phyloP scores from a whole-genome alignment of 2,329 filamentous ascomycete genomes.

The Cladorrhinum sp. region DNA sequence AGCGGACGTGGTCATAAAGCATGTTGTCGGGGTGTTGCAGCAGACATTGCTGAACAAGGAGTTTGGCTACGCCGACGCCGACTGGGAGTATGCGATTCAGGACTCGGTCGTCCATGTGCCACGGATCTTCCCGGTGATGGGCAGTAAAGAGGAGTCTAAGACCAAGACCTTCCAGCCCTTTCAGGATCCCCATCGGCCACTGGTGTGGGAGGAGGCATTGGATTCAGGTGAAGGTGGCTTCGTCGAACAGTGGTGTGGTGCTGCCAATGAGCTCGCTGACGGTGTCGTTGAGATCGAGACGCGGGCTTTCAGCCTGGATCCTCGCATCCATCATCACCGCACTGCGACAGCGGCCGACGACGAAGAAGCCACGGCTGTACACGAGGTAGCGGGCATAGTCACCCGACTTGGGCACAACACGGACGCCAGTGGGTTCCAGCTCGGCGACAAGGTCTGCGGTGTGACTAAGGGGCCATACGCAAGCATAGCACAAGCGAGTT shows the following conservation, averaged over 20 bases:
- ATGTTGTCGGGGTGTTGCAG: slow-evolving; percentile 17
- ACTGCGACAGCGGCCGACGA: not conserved
- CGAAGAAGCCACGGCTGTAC: not conserved
- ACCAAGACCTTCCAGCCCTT: slow-evolving; percentile 2
- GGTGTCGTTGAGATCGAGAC: slow-evolving; percentile 5
- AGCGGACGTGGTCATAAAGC: slow-evolving; percentile 15
- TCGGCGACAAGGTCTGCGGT: slow-evolving; percentile 5
- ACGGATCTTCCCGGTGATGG: slow-evolving; percentile 3
- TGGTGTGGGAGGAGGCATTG: slow-evolving; percentile 4
- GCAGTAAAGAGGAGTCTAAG: slow-evolving; percentile 5
- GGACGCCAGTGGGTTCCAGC: slow-evolving; percentile 3
- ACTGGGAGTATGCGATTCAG: slow-evolving; percentile 25
- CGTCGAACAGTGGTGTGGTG: slow-evolving; percentile 3
- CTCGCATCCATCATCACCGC: slow-evolving; percentile 2
- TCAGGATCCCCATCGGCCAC: slow-evolving; percentile 5
- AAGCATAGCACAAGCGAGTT: slow-evolving; percentile 5
- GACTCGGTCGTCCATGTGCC: slow-evolving; percentile 16
- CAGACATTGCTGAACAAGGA: slow-evolving; percentile 16
- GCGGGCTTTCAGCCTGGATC: slow-evolving; percentile 3
- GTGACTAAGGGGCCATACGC: slow-evolving; percentile 1
- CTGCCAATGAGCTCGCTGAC: slow-evolving; percentile 3
- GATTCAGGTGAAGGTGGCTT: slow-evolving; percentile 5
- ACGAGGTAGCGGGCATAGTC: slow-evolving; percentile 5
- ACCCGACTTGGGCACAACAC: slow-evolving; percentile 4
- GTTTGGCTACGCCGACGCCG: not conserved